A percentile compares a stretch with the other conserved stretches of the same genome.
Conservation (phyloP, 2,329 filamentous ascomycete genomes). For the Arthrobotrys iridis region DNA sequence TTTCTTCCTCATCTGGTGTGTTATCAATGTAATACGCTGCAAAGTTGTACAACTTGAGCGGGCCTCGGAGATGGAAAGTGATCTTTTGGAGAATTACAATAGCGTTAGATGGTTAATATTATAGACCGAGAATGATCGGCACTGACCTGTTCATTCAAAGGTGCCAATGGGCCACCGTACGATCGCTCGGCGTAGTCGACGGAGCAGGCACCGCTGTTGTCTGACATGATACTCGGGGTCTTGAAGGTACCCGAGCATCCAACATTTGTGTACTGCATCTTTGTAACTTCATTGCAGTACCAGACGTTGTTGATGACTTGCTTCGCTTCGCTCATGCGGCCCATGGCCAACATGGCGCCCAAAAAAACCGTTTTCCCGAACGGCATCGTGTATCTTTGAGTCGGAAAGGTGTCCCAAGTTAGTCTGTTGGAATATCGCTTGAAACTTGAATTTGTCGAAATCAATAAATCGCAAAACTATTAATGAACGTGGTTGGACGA, state of each 20-base stretch:
- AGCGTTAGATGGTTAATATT: background rate
- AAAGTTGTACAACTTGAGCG: slow-evolving; percentile 42
- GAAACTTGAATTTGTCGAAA: slow-evolving; percentile 13
- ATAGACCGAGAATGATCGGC: too few species aligned
- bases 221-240: slow-evolving; percentile 29
- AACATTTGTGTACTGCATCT: slow-evolving; percentile 49
- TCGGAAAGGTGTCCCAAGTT: slow-evolving; percentile 12
- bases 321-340: slow-evolving; percentile 32
- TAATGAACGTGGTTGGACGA: slow-evolving; percentile 53
- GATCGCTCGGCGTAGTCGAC: slow-evolving; percentile 9
- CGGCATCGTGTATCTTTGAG: slow-evolving; percentile 26
- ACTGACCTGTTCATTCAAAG: slow-evolving; percentile 44
- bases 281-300: slow-evolving; percentile 42
- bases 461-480: slow-evolving; percentile 32
- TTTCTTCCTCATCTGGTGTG: slow-evolving; percentile 30
- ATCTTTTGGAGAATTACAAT: slow-evolving; percentile 23
- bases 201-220: slow-evolving; percentile 23
- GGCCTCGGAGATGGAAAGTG: slow-evolving; percentile 50
- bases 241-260: slow-evolving; percentile 42
- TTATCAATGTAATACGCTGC: slow-evolving; percentile 48
- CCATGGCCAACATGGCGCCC: slow-evolving; percentile 44
- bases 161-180: slow-evolving; percentile 47
- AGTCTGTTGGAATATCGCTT: slow-evolving; percentile 33
- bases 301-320: slow-evolving; percentile 43
- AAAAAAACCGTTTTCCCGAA: slow-evolving; percentile 40